Evolutionary conservation across 208 protist species (phyloP).

Genomic region (Leishmania amazonensis): DNA sequence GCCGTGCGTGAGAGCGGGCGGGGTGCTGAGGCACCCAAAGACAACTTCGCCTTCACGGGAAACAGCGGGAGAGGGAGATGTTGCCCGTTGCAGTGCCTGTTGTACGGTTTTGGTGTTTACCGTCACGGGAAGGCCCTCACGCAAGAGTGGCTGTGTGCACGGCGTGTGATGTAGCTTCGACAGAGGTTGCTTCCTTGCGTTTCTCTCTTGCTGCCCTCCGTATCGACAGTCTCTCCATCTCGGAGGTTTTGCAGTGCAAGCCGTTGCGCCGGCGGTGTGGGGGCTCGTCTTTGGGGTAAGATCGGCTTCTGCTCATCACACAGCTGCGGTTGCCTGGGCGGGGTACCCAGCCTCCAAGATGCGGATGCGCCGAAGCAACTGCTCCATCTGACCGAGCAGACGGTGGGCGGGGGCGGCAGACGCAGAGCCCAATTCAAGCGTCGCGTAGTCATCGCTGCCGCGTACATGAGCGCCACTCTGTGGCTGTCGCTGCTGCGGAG

Average conservation of each 20-base stretch:
- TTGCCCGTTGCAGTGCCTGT: background rate
- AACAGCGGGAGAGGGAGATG: background rate
- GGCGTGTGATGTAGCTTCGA: background rate
- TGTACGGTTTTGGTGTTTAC: background rate
- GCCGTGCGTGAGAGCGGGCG: background rate
- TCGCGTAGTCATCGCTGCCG: background rate
- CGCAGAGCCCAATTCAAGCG: background rate
- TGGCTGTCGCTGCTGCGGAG: background rate
- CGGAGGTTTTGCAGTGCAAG: background rate
- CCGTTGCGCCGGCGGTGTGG: no score
- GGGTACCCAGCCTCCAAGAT: conserved; percentile 14
- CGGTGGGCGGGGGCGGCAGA: background rate
- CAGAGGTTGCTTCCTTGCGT: background rate
- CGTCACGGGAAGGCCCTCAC: background rate
- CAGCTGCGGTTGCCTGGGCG: background rate
- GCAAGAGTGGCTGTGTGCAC: background rate
- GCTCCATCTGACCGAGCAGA: conserved; percentile 31
- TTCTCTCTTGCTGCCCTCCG: background rate
- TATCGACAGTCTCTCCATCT: background rate
- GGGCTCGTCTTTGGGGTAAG: background rate
- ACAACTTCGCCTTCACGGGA: no score
- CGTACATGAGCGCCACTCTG: background rate
- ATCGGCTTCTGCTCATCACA: background rate
- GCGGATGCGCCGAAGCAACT: conserved; percentile 22
- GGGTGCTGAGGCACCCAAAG: background rate